Evolutionary conservation across 2,329 filamentous ascomycete genomes (phyloP).

Genomic region (Shiraia bambusicola): DNA sequence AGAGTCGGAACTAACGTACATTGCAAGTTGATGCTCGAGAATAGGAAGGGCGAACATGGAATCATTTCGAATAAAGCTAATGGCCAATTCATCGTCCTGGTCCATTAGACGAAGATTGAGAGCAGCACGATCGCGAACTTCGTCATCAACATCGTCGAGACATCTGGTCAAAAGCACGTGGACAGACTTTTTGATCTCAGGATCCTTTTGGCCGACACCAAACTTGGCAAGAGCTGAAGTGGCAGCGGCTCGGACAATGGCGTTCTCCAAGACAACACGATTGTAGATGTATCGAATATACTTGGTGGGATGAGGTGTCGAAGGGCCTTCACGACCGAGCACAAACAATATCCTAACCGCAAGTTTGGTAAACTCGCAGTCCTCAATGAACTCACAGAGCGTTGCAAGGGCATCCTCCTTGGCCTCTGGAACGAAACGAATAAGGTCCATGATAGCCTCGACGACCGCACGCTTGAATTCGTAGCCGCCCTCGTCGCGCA

Average conservation of each 20-base stretch:
- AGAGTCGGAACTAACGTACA: conserved; percentile 93
- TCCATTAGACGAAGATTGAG: conserved; percentile 90
- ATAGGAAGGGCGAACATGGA: conserved; percentile 93
- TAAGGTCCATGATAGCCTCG: conserved; percentile 98
- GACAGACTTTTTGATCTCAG: conserved; percentile 95
- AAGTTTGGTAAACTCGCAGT: conserved; percentile 98
- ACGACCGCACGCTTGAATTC: conserved; percentile 98
- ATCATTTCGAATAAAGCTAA: conserved; percentile 91
- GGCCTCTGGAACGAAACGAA: conserved; percentile 95
- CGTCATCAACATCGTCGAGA: conserved; percentile 94
- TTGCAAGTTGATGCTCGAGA: conserved; percentile 94
- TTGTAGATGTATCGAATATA: conserved; percentile 99
- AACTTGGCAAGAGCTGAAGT: conserved; percentile 97
- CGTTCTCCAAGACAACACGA: conserved; percentile 93
- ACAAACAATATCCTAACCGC: conserved; percentile 94
- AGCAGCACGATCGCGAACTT: conserved; percentile 92
- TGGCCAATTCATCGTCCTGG: conserved; percentile 81
- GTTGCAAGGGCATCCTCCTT: conserved; percentile 84
- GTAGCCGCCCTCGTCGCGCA: conserved; percentile 94
- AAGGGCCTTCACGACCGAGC: conserved; percentile 90
- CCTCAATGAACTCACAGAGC: conserved; percentile 98
- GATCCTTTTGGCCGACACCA: conserved; percentile 89
- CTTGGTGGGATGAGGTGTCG: conserved; percentile 93
- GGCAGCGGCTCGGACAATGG: conserved; percentile 89
- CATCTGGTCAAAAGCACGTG: conserved; percentile 89